A percentile compares a stretch with the other conserved stretches of the same genome.
These are phyloP conservation scores for Blastocystis sp. DNA, from an alignment of 352 stramenopile genomes.

Conservation along the genomic window DNA sequence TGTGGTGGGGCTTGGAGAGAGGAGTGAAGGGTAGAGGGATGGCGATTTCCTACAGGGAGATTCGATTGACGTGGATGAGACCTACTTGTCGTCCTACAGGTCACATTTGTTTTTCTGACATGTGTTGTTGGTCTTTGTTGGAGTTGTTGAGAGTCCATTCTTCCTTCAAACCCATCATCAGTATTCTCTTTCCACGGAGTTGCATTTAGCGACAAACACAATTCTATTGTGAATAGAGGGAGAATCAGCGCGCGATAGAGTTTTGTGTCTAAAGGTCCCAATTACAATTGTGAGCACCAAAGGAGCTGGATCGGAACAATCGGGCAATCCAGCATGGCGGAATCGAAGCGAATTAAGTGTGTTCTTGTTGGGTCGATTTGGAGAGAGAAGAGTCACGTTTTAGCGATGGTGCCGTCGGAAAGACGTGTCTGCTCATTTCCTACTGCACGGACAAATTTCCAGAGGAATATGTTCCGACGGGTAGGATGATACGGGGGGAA, in stretches of 20 bases:
- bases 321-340: background rate
- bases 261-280: no score
- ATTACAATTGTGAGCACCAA: no score
- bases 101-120: background rate
- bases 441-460: constrained; percentile 49
- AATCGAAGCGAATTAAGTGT: constrained; percentile 16
- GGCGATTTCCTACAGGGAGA: constrained; percentile 2
- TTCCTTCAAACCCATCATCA: no score
- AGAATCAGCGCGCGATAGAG: no score
- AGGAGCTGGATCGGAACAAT: background rate
- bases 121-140: background rate
- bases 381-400: background rate
- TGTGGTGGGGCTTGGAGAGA: background rate
- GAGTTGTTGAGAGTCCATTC: no score
- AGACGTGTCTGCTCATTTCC: constrained; percentile 49
- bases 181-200: no score
- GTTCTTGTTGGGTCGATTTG: constrained; percentile 39
- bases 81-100: constrained; percentile 7
- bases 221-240: no score
- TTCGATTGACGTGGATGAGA: background rate
- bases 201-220: no score
- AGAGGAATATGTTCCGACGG: constrained; percentile 43
- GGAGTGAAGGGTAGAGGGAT: background rate
- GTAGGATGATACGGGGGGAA: background rate
- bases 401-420: constrained; percentile 55